Conservation (phyloP, 495 filamentous ascomycete species). For the Tuber magnatum region DNA sequence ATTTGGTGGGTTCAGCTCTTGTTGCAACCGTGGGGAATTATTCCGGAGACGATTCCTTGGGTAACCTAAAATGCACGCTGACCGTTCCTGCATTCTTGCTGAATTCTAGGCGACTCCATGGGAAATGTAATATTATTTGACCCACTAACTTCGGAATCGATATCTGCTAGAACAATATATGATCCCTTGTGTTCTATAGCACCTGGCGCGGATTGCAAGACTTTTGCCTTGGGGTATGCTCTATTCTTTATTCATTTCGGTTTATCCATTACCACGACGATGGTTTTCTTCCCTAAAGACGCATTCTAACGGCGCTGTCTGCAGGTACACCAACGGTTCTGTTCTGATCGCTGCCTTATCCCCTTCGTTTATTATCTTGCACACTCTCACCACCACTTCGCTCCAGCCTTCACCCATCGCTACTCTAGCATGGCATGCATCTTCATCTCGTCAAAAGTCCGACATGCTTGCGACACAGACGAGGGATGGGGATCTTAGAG, state of each 20-base stretch:
- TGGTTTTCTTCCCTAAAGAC: not conserved
- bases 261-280: not conserved
- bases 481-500: slow-evolving; percentile 80
- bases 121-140: slow-evolving; percentile 94
- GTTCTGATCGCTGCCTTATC: slow-evolving; percentile 83
- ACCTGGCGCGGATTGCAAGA: slow-evolving; percentile 84
- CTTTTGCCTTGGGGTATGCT: slow-evolving; percentile 88
- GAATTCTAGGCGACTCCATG: slow-evolving; percentile 29
- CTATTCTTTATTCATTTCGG: slow-evolving; percentile 6
- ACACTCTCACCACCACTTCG: slow-evolving; percentile 73
- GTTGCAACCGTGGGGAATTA: slow-evolving; percentile 10
- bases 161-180: slow-evolving; percentile 85
- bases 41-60: slow-evolving; percentile 4
- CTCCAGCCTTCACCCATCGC: slow-evolving; percentile 80
- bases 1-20: slow-evolving; percentile 58
- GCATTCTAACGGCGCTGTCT: slow-evolving; percentile 38
- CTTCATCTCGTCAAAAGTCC: slow-evolving; percentile 91
- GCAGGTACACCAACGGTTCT: slow-evolving; percentile 88
- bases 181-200: slow-evolving; percentile 89
- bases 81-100: slow-evolving; percentile 20
- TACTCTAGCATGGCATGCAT: slow-evolving; percentile 92
- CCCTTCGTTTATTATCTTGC: slow-evolving; percentile 87
- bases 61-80: slow-evolving; percentile 24
- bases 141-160: slow-evolving; percentile 84
- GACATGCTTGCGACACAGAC: slow-evolving; percentile 96